Percentiles rank a stretch among this genome's conserved stretches.
These are phyloP conservation scores for Pichia nakasei DNA, from an alignment of 805 yeast genomes.

Conservation along the genomic window DNA sequence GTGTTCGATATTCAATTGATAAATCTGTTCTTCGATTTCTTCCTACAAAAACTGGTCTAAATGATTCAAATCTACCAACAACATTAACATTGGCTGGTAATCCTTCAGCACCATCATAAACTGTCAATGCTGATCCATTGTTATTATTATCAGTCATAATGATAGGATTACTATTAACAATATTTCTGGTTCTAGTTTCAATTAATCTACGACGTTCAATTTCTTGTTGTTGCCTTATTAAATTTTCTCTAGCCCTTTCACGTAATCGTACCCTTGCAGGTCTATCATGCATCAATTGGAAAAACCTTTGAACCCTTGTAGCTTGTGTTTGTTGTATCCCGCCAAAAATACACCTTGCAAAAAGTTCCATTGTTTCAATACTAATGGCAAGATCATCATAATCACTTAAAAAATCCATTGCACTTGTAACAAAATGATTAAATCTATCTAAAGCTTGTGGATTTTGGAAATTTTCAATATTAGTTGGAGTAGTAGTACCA, in stretches of 20 bases:
- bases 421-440: conserved; percentile 20
- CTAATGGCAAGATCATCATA: conserved; percentile 18
- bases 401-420: conserved; percentile 23
- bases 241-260: conserved; percentile 6
- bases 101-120: not conserved
- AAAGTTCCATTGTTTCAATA: conserved; percentile 20
- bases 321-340: conserved; percentile 24
- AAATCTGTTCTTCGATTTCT: not conserved
- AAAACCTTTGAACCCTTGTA: conserved; percentile 26
- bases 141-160: too few relatives aligned
- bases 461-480: conserved; percentile 16
- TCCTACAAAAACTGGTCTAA: not conserved
- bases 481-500: conserved; percentile 13
- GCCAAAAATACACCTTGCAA: conserved; percentile 24
- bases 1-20: not conserved
- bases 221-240: conserved; percentile 9
- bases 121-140: not conserved
- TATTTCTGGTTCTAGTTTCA: not conserved
- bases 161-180: too few relatives aligned
- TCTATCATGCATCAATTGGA: conserved; percentile 19
- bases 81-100: not conserved
- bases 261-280: conserved; percentile 10
- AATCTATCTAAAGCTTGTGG: conserved; percentile 20
- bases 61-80: not conserved
- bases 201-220: not conserved